Evolutionary conservation across 2,329 filamentous ascomycete genomes (phyloP).

Genomic region (Helicocarpus griseus): DNA sequence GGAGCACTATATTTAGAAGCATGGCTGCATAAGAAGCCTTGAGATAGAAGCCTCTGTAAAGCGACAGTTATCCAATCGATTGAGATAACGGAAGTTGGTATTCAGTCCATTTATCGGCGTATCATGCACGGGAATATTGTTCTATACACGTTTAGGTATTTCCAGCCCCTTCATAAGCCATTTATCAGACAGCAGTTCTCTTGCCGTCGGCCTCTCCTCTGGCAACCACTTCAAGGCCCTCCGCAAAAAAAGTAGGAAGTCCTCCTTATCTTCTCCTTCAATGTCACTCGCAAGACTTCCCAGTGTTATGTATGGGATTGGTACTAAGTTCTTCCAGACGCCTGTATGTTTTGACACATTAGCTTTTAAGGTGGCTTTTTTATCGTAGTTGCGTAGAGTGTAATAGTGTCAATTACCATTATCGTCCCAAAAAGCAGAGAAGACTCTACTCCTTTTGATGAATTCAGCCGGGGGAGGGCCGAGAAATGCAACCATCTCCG

Average conservation of each 20-base stretch:
- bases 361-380: neutral
- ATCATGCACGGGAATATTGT: too few species aligned
- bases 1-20: too few species aligned
- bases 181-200: slow-evolving; percentile 1
- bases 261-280: neutral
- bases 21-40: too few species aligned
- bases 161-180: slow-evolving; percentile 3
- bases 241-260: slow-evolving; percentile 1
- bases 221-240: slow-evolving; percentile 2
- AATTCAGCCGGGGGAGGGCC: slow-evolving; percentile 8
- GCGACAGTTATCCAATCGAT: too few species aligned
- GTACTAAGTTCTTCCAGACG: slow-evolving; percentile 1
- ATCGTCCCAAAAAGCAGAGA: slow-evolving; percentile 2
- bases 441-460: slow-evolving; percentile 1
- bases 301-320: neutral
- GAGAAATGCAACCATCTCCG: slow-evolving; percentile 11
- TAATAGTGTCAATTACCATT: neutral
- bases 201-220: slow-evolving; percentile 2
- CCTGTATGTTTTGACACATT: neutral
- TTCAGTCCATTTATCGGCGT: neutral
- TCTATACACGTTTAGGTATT: neutral
- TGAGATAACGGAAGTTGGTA: too few species aligned
- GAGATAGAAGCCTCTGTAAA: too few species aligned
- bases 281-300: neutral
- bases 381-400: neutral